Conservation (phyloP, 345 rosid species). For the Hibiscus mutabilis region DNA sequence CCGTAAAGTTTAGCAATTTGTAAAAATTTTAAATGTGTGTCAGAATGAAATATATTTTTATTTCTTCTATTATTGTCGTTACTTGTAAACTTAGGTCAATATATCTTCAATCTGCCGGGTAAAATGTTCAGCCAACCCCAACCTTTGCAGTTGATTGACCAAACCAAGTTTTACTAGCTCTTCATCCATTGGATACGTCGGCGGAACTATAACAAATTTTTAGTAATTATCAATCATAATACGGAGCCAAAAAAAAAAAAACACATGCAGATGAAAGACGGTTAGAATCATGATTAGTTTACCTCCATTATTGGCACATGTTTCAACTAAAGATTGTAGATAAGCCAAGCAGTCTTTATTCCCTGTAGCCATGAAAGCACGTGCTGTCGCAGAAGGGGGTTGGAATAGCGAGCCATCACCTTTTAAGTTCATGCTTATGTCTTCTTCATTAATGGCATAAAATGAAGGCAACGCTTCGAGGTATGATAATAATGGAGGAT, state of each 20-base stretch:
- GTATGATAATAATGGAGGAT: constrained; percentile 36
- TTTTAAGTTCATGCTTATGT: constrained; percentile 16
- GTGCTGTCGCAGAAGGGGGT: constrained; percentile 68
- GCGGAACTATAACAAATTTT: constrained; percentile 32
- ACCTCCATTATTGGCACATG: constrained; percentile 40
- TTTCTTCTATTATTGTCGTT: neutral
- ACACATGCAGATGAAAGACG: neutral
- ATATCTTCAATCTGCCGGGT: constrained; percentile 32
- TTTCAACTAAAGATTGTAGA: constrained; percentile 37
- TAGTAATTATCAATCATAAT: neutral
- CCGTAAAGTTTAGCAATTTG: constrained; percentile 14
- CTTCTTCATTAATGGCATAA: constrained; percentile 18
- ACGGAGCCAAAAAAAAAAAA: neutral
- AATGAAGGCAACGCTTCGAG: constrained; percentile 38
- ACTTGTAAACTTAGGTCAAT: constrained; percentile 41
- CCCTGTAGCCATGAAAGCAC: constrained; percentile 49
- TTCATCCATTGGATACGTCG: constrained; percentile 41
- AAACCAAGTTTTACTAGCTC: constrained; percentile 42
- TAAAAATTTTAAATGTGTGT: neutral
- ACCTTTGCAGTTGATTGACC: constrained; percentile 37
- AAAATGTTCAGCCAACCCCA: constrained; percentile 51
- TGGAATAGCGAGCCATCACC: constrained; percentile 50
- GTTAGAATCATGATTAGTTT: neutral
- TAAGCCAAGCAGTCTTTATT: constrained; percentile 35
- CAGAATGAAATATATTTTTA: neutral